Percentiles rank a stretch among this genome's conserved stretches.
Evolutionary conservation across 345 rosid species (phyloP).

Genomic region (Fremontodendron californicum): DNA sequence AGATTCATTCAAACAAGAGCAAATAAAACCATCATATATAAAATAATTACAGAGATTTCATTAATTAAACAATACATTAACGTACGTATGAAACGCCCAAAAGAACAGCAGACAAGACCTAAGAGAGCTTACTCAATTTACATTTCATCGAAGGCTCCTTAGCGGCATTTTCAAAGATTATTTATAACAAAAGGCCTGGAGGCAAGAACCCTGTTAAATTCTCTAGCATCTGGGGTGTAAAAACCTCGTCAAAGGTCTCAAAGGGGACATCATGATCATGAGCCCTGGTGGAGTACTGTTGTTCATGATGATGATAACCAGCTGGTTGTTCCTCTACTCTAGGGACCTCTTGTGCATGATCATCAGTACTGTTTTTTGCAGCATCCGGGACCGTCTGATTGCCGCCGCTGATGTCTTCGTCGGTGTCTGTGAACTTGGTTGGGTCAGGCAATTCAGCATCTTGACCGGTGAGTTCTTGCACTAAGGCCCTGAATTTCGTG

Average conservation of each 20-base stretch:
- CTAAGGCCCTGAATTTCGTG: slow-evolving; percentile 26
- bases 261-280: neutral
- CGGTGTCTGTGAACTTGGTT: slow-evolving; percentile 8
- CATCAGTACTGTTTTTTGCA: neutral
- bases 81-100: neutral
- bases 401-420: neutral
- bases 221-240: neutral
- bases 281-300: neutral
- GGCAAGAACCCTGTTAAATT: slow-evolving; percentile 2
- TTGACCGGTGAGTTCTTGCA: slow-evolving; percentile 34
- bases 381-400: slow-evolving; percentile 1
- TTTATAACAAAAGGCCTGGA: neutral
- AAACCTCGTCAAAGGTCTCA: neutral
- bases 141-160: neutral
- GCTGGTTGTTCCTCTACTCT: neutral
- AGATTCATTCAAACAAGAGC: neutral
- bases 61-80: neutral
- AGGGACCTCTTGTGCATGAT: slow-evolving; percentile 4
- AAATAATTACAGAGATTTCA: neutral
- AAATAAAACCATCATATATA: neutral
- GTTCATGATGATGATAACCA: neutral
- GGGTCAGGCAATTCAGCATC: slow-evolving; percentile 23
- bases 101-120: neutral
- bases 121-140: neutral
- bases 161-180: neutral